A percentile compares a stretch with the other conserved stretches of the same genome.
Evolutionary conservation across 257 asterid species (phyloP).

Genomic region (Thymus quinquecostatus): DNA sequence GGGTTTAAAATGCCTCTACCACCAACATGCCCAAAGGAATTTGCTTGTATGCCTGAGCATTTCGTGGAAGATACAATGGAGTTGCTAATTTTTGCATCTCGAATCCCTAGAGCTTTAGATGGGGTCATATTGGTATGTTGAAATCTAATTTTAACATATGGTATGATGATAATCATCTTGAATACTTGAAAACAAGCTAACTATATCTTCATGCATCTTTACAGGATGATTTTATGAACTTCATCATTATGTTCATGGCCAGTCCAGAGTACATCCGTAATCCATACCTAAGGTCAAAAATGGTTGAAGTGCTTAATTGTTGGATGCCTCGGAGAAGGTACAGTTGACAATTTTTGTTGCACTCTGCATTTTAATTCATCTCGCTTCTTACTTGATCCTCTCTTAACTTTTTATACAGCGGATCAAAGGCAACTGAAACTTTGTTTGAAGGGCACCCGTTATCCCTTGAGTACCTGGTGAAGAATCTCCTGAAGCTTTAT

Average conservation of each 20-base stretch:
- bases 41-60: slow-evolving; percentile 94
- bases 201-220: slow-evolving; percentile 24
- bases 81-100: slow-evolving; percentile 89
- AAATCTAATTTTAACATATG: slow-evolving; percentile 21
- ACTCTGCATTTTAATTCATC: slow-evolving; percentile 7
- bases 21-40: slow-evolving; percentile 79
- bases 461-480: slow-evolving; percentile 87
- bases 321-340: slow-evolving; percentile 99
- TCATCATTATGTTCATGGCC: slow-evolving; percentile 99
- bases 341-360: slow-evolving; percentile 8
- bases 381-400: slow-evolving; percentile 14
- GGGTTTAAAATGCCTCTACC: slow-evolving; percentile 95
- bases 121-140: slow-evolving; percentile 74
- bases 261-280: slow-evolving; percentile 89
- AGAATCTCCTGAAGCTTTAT: slow-evolving; percentile 87
- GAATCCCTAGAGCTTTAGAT: slow-evolving; percentile 96
- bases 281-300: slow-evolving; percentile 97
- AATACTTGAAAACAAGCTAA: slow-evolving; percentile 21
- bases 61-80: slow-evolving; percentile 97
- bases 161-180: slow-evolving; percentile 16
- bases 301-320: slow-evolving; percentile 98
- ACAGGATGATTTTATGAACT: slow-evolving; percentile 97
- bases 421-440: slow-evolving; percentile 82
- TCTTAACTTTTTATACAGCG: slow-evolving; percentile 49
- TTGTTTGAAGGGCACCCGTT: slow-evolving; percentile 91